phyloP scores from a whole-genome alignment of 2,329 filamentous ascomycete genomes.

The Helotiales sp. region DNA sequence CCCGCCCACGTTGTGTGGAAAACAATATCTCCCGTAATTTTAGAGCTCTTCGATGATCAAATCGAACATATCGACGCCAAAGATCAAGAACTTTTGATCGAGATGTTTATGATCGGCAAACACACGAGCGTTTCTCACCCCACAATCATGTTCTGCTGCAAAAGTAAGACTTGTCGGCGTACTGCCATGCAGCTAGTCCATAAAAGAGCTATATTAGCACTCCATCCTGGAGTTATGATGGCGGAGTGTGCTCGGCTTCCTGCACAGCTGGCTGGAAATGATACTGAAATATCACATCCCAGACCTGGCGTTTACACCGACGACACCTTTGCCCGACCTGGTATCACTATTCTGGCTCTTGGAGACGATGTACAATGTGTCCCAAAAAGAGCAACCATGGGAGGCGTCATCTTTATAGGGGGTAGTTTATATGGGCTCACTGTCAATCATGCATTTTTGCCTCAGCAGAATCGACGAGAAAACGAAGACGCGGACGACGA shows the following conservation, averaged over 20 bases:
- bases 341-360: not conserved
- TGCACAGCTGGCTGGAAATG: not conserved
- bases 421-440: not conserved
- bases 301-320: not conserved
- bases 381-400: not conserved
- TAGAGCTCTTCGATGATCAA: slow-evolving; percentile 15
- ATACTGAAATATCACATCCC: not conserved
- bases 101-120: slow-evolving; percentile 22
- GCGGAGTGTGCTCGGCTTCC: not conserved
- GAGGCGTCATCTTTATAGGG: not conserved
- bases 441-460: slow-evolving; percentile 1
- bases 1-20: slow-evolving; percentile 21
- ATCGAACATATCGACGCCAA: slow-evolving; percentile 10
- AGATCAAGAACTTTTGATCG: slow-evolving; percentile 17
- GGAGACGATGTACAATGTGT: not conserved
- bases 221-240: slow-evolving; percentile 14
- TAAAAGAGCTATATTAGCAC: slow-evolving; percentile 9
- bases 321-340: not conserved
- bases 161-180: slow-evolving; percentile 13
- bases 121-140: slow-evolving; percentile 5
- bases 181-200: slow-evolving; percentile 17
- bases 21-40: slow-evolving; percentile 7
- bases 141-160: slow-evolving; percentile 19
- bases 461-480: not conserved
- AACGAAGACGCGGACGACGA: not conserved